Percentiles rank a stretch among this genome's conserved stretches.
Conservation (phyloP, 2,329 filamentous ascomycete genomes). For the Nemania sp. region DNA sequence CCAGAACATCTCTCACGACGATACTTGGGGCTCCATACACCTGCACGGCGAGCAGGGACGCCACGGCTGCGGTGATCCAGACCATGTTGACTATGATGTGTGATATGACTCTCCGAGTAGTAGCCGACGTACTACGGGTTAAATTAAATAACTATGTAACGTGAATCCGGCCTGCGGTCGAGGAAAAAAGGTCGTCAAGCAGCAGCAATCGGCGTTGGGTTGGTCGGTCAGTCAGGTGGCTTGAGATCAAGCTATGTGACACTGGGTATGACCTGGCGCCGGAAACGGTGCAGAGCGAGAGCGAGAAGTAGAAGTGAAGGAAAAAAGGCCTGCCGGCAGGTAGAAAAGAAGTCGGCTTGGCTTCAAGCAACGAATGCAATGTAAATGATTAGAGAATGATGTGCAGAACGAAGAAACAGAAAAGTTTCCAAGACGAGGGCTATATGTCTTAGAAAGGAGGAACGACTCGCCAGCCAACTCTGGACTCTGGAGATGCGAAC, state of each 20-base stretch:
- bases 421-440: conserved; percentile 22
- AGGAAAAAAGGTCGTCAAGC: conserved; percentile 26
- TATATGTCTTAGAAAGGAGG: conserved; percentile 19
- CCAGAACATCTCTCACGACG: conserved; percentile 24
- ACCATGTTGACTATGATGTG: conserved; percentile 39
- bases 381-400: conserved; percentile 25
- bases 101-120: neutral
- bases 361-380: conserved; percentile 27
- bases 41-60: conserved; percentile 42
- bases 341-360: conserved; percentile 37
- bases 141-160: conserved; percentile 2
- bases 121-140: conserved; percentile 2
- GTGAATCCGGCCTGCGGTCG: conserved; percentile 34
- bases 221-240: neutral
- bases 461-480: conserved; percentile 15
- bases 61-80: conserved; percentile 41
- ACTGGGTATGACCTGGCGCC: conserved; percentile 12
- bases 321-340: conserved; percentile 41
- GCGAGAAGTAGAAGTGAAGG: conserved; percentile 21
- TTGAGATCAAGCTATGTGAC: conserved; percentile 25
- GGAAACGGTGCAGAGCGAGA: conserved; percentile 26
- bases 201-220: conserved; percentile 11
- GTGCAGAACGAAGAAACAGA: conserved; percentile 19
- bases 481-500: neutral
- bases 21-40: conserved; percentile 41